phyloP scores from a whole-genome alignment of 805 yeast species.

The Ogataea haglerorum region DNA sequence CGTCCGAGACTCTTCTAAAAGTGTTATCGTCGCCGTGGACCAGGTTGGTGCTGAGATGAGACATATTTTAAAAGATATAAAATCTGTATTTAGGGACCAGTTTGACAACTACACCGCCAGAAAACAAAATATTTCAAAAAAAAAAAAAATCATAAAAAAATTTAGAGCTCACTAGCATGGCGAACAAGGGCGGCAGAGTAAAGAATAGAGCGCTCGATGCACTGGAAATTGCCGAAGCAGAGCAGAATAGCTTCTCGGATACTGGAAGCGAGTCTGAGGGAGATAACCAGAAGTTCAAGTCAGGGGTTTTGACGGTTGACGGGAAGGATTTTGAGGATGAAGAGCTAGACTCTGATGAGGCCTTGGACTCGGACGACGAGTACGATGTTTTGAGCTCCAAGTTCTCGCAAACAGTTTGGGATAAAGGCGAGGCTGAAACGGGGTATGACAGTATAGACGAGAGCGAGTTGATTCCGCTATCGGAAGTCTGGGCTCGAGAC shows the following conservation, averaged over 20 bases:
- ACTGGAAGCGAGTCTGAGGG: slow-evolving; percentile 12
- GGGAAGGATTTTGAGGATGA: slow-evolving; percentile 37
- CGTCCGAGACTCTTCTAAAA: slow-evolving; percentile 55
- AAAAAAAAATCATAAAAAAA: slow-evolving; percentile 1
- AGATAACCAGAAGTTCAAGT: slow-evolving; percentile 10
- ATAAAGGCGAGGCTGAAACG: slow-evolving; percentile 52
- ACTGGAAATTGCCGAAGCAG: slow-evolving; percentile 28
- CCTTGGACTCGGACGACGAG: slow-evolving; percentile 78
- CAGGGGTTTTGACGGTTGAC: slow-evolving; percentile 12
- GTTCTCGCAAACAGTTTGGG: slow-evolving; percentile 67
- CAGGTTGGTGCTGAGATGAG: slow-evolving; percentile 49
- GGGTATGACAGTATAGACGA: slow-evolving; percentile 79
- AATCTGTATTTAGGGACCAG: neutral
- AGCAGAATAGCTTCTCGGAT: slow-evolving; percentile 13
- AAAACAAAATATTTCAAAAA: slow-evolving; percentile 1
- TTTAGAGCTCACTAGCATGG: slow-evolving; percentile 5
- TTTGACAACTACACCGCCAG: slow-evolving; percentile 6
- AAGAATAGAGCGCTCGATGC: slow-evolving; percentile 26
- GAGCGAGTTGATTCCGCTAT: slow-evolving; percentile 64
- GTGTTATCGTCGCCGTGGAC: slow-evolving; percentile 70
- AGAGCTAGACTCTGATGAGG: slow-evolving; percentile 69
- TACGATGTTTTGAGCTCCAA: slow-evolving; percentile 59
- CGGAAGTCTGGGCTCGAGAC: slow-evolving; percentile 89
- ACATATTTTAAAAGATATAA: slow-evolving; percentile 26
- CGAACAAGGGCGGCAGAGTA: slow-evolving; percentile 13